Evolutionary conservation across 768 basidiomycete genomes (phyloP), one percentile per base, ranked within the genome.

Genomic region (Termitomyces sp.): DNA sequence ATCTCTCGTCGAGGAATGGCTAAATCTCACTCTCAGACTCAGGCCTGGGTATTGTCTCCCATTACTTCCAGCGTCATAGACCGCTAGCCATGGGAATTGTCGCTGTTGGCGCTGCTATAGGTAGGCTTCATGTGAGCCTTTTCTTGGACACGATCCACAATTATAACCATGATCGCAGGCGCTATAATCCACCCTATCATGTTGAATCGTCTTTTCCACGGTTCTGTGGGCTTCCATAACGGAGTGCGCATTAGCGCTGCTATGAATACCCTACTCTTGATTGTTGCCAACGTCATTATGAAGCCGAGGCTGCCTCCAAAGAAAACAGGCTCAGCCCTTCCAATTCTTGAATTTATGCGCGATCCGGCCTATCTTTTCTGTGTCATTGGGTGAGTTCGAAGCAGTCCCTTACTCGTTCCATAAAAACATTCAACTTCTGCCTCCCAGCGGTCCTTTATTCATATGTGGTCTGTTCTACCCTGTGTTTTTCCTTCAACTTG

Each of bases 181-280:
- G 79, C 81, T 23, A 72, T 81, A 21, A 53, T 84, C 3, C 81
- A 83, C 55, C 81, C 82, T 0, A 81, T 84, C 62, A 75, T 85
- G 73, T 67, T 87, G 35, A 85, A 86, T 62, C 73, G 75, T 44
- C 67, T 75, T 4, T 72, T 76, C 45, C 63, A 68, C 56, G 64
- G 71, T 8, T 57, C 57, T 0, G 50, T 74, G n/a, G 75, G 75
- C 11, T 78, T 77, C 57, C 69, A 72, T 43, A 71, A 70, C 15
- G 71, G 70, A 4, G 72, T 78, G 28, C 69, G 74, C 3, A 69
- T 74, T 21, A 78, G 75, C 53, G 73, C 72, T 12, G 65, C 61
- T 3, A 57, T 78, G 50, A 75, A 73, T 50, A 58, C 68, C 4
- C 55, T 60, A 7, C 62, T 76, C 17, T 61, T 78, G 30, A 47